Base-by-base conservation (phyloP, 495 filamentous ascomycete species). In the Cercophora scortea region DNA sequence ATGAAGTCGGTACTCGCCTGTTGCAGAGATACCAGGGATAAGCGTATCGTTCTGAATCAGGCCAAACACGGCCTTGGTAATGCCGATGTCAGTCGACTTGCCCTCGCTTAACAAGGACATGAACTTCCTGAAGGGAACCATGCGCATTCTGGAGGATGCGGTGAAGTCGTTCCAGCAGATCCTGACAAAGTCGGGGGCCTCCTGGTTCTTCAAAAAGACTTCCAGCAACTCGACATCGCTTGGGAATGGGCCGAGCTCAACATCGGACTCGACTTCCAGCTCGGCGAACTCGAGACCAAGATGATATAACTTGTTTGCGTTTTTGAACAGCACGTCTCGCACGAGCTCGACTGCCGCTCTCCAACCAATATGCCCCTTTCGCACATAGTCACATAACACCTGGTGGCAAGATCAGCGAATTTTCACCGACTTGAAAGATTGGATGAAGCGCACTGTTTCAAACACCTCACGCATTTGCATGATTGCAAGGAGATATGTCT, bases 81-180 rank as follows among this genome's bases (percentile, higher is more conserved):
- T 73, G 25, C 78, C 74, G 33, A 88, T 64, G 47, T 71, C 67
- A 6, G 67, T 53, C 0, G 75, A 69, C 17, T 78, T 72, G 40
- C 77, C 70, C 11, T 77, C 71, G 32, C 71, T 61, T 0, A 87
- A 68, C 17, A 88, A 69, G 12, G 73, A 72, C 38, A 75, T 64
- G 49, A 90, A 88, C 52, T 83, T 80, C 2, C 70, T 67, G 18
- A 89, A 73, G 0, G 88, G 87, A 8, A 95, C 64, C 50, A 92
- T 73, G 0, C 88, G 82, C 39, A 83, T 74, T n/a, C 87, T 80
- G 0, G 80, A 59, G 3, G 76, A 82, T 11, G 79, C 80, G 7
- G 87, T 91, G 63, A 87, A 89, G 63, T 94, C 90, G 32, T 88
- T 66, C 80, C 85, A 94, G 67, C 88, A 84, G 47, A 93, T 75